Evolutionary conservation across 768 basidiomycete species (phyloP).

Genomic region (Rhodotorula toruloides): DNA sequence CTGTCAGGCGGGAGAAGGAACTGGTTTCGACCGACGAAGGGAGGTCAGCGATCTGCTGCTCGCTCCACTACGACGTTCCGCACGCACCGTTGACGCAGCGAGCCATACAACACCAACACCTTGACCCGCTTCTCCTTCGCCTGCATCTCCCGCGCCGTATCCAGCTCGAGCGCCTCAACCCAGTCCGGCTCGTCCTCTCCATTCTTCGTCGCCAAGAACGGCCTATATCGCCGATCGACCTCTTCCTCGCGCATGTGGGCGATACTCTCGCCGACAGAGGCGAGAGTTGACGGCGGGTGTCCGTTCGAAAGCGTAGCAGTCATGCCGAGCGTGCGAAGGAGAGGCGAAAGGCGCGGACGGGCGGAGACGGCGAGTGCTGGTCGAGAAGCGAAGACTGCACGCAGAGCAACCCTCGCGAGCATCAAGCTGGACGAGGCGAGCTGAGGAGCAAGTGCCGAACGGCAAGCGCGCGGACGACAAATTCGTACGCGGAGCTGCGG

Average conservation of each 20-base stretch:
- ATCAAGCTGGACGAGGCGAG: no score
- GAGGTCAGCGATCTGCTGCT: background rate
- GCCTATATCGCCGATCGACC: conserved; percentile 12
- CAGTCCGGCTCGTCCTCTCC: conserved; percentile 40
- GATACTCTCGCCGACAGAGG: no score
- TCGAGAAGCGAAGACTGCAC: no score
- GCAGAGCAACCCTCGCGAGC: no score
- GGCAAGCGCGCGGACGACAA: no score
- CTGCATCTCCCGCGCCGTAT: conserved; percentile 34
- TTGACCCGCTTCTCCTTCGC: conserved; percentile 19
- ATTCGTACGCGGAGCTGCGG: no score
- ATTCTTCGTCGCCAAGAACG: conserved; percentile 18
- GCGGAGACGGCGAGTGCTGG: no score
- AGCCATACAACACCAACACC: conserved; percentile 46
- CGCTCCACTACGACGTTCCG: background rate
- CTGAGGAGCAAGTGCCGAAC: no score
- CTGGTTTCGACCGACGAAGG: conserved; percentile 18
- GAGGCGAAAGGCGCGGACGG: no score
- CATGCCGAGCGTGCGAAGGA: no score
- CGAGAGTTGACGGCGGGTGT: no score
- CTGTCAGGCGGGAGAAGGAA: conserved; percentile 46
- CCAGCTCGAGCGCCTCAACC: conserved; percentile 42
- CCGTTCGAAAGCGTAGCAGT: no score
- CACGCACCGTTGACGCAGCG: conserved; percentile 44
- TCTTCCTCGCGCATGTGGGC: background rate